Conservation (phyloP, 306 rosid genomes). For the Sesbania bispinosa region DNA sequence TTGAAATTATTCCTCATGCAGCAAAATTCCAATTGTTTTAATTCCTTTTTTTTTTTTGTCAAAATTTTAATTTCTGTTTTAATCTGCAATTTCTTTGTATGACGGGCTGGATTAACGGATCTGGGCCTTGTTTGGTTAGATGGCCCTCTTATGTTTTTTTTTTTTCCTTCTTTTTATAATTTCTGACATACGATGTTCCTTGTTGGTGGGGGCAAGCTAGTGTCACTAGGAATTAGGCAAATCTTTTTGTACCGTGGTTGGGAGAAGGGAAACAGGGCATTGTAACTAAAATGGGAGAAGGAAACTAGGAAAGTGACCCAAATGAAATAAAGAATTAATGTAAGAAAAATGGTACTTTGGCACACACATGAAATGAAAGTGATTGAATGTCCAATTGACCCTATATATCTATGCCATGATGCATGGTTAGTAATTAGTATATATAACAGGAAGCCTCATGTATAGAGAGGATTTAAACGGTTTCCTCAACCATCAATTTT, state of each 20-base stretch:
- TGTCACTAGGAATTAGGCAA: constrained; percentile 6
- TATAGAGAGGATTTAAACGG: background rate
- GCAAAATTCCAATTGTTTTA: background rate
- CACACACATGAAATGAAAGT: constrained; percentile 18
- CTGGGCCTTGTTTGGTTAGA: background rate
- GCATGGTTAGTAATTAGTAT: background rate
- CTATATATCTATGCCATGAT: background rate
- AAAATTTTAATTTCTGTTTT: background rate
- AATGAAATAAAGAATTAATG: background rate
- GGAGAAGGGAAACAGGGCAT: constrained; percentile 30
- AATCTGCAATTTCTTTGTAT: background rate
- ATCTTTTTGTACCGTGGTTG: background rate
- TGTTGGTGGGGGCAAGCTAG: background rate
- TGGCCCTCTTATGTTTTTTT: background rate
- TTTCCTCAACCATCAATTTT: constrained; percentile 18
- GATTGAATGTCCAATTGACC: constrained; percentile 17
- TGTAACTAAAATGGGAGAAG: background rate
- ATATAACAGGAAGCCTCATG: background rate
- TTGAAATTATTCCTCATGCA: no score
- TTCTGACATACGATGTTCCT: background rate
- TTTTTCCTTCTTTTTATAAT: no score
- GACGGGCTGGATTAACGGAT: background rate
- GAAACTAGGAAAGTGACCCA: constrained; percentile 41
- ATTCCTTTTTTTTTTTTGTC: no score
- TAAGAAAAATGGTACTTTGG: constrained; percentile 15